These are phyloP conservation scores for Lumnitzera racemosa DNA, from an alignment of 345 rosid genomes.

Conservation along the genomic window DNA sequence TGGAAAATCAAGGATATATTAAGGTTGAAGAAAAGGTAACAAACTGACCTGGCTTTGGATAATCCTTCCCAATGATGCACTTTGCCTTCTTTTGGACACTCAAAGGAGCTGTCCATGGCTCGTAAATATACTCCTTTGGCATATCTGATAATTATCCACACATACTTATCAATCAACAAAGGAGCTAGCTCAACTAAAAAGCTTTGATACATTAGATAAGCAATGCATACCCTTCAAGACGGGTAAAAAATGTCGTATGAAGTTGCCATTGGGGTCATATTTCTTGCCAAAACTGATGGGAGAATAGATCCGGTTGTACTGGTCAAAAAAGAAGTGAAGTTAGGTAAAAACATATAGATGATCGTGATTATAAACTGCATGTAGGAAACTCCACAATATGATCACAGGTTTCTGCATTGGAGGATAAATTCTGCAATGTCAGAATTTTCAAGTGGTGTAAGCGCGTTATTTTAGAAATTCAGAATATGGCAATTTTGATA, in stretches of 20 bases:
- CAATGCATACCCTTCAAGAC: slow-evolving; percentile 59
- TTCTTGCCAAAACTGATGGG: slow-evolving; percentile 87
- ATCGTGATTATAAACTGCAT: neutral
- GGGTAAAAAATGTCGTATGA: slow-evolving; percentile 80
- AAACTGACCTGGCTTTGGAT: slow-evolving; percentile 66
- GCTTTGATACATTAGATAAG: neutral
- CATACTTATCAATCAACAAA: slow-evolving; percentile 3
- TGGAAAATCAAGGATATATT: no score
- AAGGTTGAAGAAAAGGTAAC: neutral
- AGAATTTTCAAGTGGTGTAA: no score
- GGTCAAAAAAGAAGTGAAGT: slow-evolving; percentile 14
- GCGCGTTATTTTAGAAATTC: no score
- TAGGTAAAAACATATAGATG: slow-evolving; percentile 4
- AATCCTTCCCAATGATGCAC: slow-evolving; percentile 81
- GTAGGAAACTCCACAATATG: neutral
- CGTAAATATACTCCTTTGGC: slow-evolving; percentile 92
- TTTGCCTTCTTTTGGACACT: slow-evolving; percentile 75
- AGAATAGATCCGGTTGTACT: slow-evolving; percentile 88
- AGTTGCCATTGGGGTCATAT: slow-evolving; percentile 79
- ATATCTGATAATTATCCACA: slow-evolving; percentile 45
- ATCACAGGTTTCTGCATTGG: no score
- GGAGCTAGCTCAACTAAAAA: neutral
- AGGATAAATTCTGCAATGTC: no score
- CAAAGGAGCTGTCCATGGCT: slow-evolving; percentile 91
- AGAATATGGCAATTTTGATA: no score